Base-by-base conservation (phyloP, 2,329 filamentous ascomycete genomes). In the Ophiostoma novo-ulmi region DNA sequence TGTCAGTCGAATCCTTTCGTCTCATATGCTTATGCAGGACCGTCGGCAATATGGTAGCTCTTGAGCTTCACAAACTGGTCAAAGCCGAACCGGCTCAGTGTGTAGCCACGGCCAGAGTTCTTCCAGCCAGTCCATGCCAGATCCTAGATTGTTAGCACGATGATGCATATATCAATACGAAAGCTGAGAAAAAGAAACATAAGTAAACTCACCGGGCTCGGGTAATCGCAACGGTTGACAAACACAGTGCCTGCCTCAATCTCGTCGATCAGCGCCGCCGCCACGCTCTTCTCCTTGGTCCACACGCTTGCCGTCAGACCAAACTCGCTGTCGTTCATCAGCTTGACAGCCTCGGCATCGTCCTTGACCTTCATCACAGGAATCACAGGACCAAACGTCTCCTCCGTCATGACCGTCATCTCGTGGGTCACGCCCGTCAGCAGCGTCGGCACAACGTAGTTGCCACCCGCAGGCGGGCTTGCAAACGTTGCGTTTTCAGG, bases 81-180 rank as follows among this genome's bases (percentile, higher is more conserved):
- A 78, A 96, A 98, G 13, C 94, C 94, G 77, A 94, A 97, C 76
- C 84, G 89, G 81, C 93, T 95, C 76, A 98, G 82, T 11, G 94
- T 97, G 75, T 94, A 90, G 31, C 94, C 94, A 80, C 92, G 94
- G 74, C 94, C 94, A 72, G 93, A 97, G 79, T 97, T 93, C 84
- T 98, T 98, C 93, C 93, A 97, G 13, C 94, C 94, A 2, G 94
- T 95, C 93, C 93, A 97, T n/a, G 93, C 93, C 75, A 97, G 87
- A 80, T 97, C 93, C 91, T 94, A 76, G 72, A 17, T 5, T 17
- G 44, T 64, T 71, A 55, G 70, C n/a, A 20, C 67, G 67, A 69
- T 68, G 70, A 66, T 72, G 67, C 66, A 72, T 73, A 44, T 35
- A 22, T 66, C 31, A 31, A 31, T 31, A 31, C 31, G 31, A 31